Evolutionary conservation across 345 rosid species (phyloP).

Genomic region (Aegle marmelos): DNA sequence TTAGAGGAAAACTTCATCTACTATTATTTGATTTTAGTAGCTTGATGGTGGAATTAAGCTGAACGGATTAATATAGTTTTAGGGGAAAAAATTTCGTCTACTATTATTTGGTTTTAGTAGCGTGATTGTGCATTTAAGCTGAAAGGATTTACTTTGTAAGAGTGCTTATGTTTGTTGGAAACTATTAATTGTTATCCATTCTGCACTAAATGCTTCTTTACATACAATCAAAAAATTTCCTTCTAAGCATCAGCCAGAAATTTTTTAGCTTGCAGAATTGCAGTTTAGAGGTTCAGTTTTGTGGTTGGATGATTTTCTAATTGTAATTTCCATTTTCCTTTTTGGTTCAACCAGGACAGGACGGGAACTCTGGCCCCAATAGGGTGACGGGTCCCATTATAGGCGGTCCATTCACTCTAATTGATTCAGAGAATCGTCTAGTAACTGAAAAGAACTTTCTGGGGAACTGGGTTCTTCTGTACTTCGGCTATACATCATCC

Average conservation of each 20-base stretch:
- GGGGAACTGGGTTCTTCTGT: conserved; percentile 81
- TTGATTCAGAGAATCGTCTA: conserved; percentile 46
- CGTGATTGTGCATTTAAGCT: neutral
- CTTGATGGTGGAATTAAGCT: neutral
- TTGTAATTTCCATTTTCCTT: neutral
- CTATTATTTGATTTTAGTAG: neutral
- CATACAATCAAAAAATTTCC: neutral
- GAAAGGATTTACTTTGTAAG: neutral
- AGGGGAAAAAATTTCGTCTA: neutral
- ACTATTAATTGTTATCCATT: neutral
- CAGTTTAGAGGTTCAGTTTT: neutral
- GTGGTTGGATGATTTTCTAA: neutral
- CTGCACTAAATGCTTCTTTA: too few species aligned
- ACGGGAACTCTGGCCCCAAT: conserved; percentile 14
- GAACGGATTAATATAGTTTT: neutral
- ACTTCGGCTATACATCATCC: conserved; percentile 90
- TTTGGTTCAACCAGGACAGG: conserved; percentile 37
- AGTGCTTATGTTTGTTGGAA: neutral
- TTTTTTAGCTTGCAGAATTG: neutral
- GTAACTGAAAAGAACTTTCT: conserved; percentile 54
- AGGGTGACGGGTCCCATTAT: conserved; percentile 56
- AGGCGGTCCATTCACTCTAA: conserved; percentile 76
- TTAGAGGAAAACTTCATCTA: neutral
- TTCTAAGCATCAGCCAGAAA: neutral
- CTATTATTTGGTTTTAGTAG: neutral